These are phyloP conservation scores for Suillus decipiens DNA, from an alignment of 768 basidiomycete species.

Conservation along the genomic window DNA sequence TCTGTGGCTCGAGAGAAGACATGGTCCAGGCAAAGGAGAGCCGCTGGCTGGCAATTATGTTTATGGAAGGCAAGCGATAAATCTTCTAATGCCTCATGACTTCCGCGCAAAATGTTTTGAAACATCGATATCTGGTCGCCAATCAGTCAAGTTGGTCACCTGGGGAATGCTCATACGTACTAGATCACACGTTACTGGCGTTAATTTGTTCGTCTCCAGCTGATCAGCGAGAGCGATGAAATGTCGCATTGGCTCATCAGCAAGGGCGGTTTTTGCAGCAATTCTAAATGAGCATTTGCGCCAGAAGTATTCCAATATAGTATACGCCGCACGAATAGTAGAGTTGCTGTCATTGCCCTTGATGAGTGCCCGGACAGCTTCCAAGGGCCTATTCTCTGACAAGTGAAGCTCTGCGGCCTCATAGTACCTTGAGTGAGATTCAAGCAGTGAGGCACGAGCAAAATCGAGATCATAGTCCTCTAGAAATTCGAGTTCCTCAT, in stretches of 20 bases:
- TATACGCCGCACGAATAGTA: slow-evolving; percentile 36
- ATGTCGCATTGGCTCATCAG: slow-evolving; percentile 9
- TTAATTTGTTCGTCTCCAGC: slow-evolving; percentile 13
- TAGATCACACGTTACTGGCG: slow-evolving; percentile 13
- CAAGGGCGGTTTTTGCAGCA: slow-evolving; percentile 8
- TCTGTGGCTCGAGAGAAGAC: slow-evolving; percentile 33
- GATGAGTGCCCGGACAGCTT: slow-evolving; percentile 50
- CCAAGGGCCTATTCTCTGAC: slow-evolving; percentile 44
- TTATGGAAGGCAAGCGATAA: slow-evolving; percentile 36
- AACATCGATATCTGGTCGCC: slow-evolving; percentile 33
- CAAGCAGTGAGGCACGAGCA: slow-evolving; percentile 51
- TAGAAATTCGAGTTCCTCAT: slow-evolving; percentile 60
- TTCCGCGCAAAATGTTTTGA: slow-evolving; percentile 32
- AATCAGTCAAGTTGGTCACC: slow-evolving; percentile 21
- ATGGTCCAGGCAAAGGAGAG: slow-evolving; percentile 47
- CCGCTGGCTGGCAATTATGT: slow-evolving; percentile 25
- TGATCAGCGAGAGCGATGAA: slow-evolving; percentile 30
- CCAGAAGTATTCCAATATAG: slow-evolving; percentile 50
- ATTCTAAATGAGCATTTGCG: slow-evolving; percentile 42
- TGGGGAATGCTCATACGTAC: slow-evolving; percentile 13
- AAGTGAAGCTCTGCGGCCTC: slow-evolving; percentile 60
- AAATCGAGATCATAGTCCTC: slow-evolving; percentile 54
- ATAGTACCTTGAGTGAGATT: slow-evolving; percentile 38
- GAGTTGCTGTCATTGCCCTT: slow-evolving; percentile 34
- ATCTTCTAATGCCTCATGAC: slow-evolving; percentile 28